Percentiles rank a stretch among this genome's conserved stretches.
Conservation (phyloP, 257 asterid genomes). For the Nicotiana obtusifolia region DNA sequence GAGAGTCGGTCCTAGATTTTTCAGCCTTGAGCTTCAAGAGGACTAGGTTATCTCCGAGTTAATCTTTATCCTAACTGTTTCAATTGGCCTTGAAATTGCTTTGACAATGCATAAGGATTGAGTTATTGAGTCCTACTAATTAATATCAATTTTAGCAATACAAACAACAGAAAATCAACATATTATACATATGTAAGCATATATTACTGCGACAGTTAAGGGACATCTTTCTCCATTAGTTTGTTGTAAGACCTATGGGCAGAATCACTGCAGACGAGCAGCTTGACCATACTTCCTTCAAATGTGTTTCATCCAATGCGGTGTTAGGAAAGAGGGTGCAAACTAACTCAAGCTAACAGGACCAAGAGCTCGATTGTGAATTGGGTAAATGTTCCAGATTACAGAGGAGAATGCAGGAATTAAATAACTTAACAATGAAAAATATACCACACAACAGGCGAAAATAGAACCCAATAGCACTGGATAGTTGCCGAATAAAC, state of each 20-base stretch:
- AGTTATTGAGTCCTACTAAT: not conserved
- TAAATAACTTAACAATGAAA: not conserved
- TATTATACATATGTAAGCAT: not conserved
- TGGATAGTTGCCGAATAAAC: conserved; percentile 21
- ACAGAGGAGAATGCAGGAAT: not conserved
- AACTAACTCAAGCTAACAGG: not conserved
- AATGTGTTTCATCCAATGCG: not conserved
- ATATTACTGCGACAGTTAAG: not conserved
- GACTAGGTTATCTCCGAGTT: not conserved
- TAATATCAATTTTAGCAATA: not conserved
- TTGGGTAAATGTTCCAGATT: not conserved
- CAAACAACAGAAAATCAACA: no score
- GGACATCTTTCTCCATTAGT: not conserved
- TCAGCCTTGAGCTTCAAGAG: not conserved
- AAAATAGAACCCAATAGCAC: conserved; percentile 49
- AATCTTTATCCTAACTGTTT: not conserved
- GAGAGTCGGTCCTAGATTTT: not conserved
- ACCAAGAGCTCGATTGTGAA: not conserved
- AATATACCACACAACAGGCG: conserved; percentile 22
- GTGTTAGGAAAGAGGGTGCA: not conserved
- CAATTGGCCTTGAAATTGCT: not conserved
- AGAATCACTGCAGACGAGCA: not conserved
- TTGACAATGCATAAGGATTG: not conserved
- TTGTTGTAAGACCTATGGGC: not conserved
- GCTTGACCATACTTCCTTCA: not conserved